Base-by-base conservation (phyloP, 106 monocot species). In the Platanthera zijinensis region DNA sequence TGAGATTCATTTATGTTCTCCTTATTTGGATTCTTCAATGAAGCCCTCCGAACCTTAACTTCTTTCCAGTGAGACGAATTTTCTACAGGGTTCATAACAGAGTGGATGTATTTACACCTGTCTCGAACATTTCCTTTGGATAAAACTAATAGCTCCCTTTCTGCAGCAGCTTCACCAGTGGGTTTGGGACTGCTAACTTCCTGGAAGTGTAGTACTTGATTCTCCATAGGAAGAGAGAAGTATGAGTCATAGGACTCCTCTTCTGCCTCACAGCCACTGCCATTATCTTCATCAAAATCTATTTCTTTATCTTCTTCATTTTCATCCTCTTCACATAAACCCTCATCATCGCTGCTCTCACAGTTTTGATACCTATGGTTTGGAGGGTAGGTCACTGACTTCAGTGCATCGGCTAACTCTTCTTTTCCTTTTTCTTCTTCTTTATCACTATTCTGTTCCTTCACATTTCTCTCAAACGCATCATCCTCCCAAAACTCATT, bases 181-280 rank as follows among this genome's bases (percentile, higher is more conserved):
- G 77, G 15, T 9, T 71, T 79, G 15, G 76, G 57, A 57, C 85
- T 82, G 71, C 17, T 77, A 45, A 84, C 78, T 32, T 94, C 94
- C 39, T 80, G 71, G 7, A 73, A 78, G 17, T 15, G 51, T 63
- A 79, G 25, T 10, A 48, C 57, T 13, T 86, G 85, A 39, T 83
- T 83, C 2, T 88, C 85, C 75, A 88, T 71, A 18, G 78, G 84
- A 19, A 90, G 74, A 10, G 92, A 88, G 59, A 95, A 95, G 76
- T 82, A 90, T 0, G 95, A 92, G 4, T 92, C 92, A 18, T 86
- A 95, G 6, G 90, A 90, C 62, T 95, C 95, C 21, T 92, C 95
- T 30, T 89, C 90, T 22, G 74, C 50, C 32, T 83, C 86, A 39
- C 82, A 74, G 32, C 69, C 81, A 76, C 30, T 77, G 25, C 48